Evolutionary conservation across 2,329 filamentous ascomycete species (phyloP).

Genomic region (Septoria linicola): DNA sequence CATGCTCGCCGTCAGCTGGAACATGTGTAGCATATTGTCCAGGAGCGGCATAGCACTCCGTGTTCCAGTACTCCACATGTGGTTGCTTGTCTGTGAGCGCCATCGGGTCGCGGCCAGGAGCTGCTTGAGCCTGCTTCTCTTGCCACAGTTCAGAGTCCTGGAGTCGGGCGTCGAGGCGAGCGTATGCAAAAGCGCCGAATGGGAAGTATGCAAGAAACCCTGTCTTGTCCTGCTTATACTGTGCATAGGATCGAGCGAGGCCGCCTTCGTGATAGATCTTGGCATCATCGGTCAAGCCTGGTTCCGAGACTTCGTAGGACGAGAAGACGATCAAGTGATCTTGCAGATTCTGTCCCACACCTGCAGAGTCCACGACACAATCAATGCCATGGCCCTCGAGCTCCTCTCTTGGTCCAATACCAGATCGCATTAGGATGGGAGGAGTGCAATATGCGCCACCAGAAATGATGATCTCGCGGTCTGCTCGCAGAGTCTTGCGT

Average conservation of each 20-base stretch:
- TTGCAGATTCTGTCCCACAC: constrained; percentile 50
- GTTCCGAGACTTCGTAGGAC: constrained; percentile 45
- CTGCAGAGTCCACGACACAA: constrained; percentile 48
- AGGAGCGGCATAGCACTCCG: constrained; percentile 41
- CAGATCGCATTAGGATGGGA: constrained; percentile 54
- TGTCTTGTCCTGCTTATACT: constrained; percentile 58
- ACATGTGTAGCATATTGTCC: not conserved
- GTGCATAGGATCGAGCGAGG: constrained; percentile 55
- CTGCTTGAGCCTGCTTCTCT: constrained; percentile 49
- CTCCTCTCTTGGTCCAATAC: constrained; percentile 50
- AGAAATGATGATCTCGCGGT: constrained; percentile 35
- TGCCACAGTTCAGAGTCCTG: constrained; percentile 49
- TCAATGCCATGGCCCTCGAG: constrained; percentile 44
- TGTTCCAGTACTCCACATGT: constrained; percentile 62
- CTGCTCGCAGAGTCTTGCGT: constrained; percentile 38
- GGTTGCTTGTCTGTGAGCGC: constrained; percentile 56
- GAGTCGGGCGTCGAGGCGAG: constrained; percentile 60
- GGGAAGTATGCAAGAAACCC: constrained; percentile 62
- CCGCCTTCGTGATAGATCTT: constrained; percentile 50
- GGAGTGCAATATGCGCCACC: constrained; percentile 54
- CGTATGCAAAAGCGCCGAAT: constrained; percentile 62
- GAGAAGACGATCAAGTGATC: constrained; percentile 51
- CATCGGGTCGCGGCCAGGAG: constrained; percentile 59
- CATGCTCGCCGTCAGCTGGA: constrained; percentile 5
- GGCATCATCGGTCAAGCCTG: constrained; percentile 55